These are phyloP conservation scores for Moricandia moricandioides DNA, from an alignment of 345 rosid species.

Conservation along the genomic window DNA sequence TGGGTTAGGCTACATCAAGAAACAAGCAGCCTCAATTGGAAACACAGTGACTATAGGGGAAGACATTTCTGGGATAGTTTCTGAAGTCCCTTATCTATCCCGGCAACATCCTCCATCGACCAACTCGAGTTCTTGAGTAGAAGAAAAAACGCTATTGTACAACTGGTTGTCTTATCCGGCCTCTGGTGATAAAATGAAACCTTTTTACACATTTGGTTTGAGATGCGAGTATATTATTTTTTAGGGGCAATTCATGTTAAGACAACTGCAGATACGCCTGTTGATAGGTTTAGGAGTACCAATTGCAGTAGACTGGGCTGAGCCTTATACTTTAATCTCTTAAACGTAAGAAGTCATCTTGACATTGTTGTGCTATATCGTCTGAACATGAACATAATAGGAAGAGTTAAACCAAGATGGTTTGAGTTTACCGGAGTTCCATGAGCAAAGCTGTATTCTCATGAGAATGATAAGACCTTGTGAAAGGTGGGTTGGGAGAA, in stretches of 20 bases:
- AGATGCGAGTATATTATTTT: neutral
- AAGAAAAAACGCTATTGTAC: no score
- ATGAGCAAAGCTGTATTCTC: neutral
- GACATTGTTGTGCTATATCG: constrained; percentile 29
- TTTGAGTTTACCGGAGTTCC: neutral
- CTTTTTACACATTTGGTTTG: neutral
- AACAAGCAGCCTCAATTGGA: constrained; percentile 48
- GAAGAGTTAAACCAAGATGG: neutral
- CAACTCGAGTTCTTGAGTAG: constrained; percentile 43
- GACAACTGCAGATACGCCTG: constrained; percentile 21
- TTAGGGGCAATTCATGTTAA: constrained; percentile 9
- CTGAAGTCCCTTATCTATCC: constrained; percentile 63
- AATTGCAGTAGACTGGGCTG: constrained; percentile 15
- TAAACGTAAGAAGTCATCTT: constrained; percentile 18
- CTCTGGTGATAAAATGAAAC: neutral
- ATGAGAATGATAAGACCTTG: constrained; percentile 4
- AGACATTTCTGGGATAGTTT: constrained; percentile 47
- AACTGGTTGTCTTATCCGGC: no score
- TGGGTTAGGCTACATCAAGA: constrained; percentile 81
- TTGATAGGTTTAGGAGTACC: neutral
- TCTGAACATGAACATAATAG: constrained; percentile 6
- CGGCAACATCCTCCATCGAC: constrained; percentile 49
- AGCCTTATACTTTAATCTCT: constrained; percentile 9
- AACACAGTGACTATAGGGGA: constrained; percentile 59
- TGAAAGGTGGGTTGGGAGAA: constrained; percentile 15